Evolutionary conservation across 177 flowering plant genomes (phyloP).

Genomic region (Vitis hybrid): DNA sequence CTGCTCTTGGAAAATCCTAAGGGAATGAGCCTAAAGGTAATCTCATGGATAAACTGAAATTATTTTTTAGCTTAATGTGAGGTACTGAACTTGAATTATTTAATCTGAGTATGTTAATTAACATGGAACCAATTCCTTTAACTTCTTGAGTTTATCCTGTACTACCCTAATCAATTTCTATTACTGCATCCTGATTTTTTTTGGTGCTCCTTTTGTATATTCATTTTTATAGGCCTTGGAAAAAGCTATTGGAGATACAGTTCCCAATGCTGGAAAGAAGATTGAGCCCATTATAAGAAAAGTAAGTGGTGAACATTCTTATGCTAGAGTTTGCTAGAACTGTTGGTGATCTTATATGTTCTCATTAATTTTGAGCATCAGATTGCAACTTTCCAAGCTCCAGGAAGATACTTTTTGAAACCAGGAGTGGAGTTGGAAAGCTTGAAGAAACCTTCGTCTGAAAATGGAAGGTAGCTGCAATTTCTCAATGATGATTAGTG

Average conservation of each 20-base stretch:
- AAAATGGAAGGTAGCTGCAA: slow-evolving; percentile 67
- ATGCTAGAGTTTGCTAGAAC: slow-evolving; percentile 11
- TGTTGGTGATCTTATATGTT: slow-evolving; percentile 17
- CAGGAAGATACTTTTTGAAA: slow-evolving; percentile 78
- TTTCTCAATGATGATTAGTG: neutral
- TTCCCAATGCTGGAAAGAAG: slow-evolving; percentile 58
- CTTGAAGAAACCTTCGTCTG: slow-evolving; percentile 57
- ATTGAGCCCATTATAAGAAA: slow-evolving; percentile 71
- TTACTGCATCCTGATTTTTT: neutral
- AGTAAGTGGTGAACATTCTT: slow-evolving; percentile 39
- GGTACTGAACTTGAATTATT: neutral
- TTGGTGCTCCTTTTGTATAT: neutral
- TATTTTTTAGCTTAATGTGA: neutral
- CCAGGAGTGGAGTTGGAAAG: slow-evolving; percentile 62
- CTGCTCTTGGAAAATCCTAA: slow-evolving; percentile 67
- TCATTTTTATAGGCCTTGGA: slow-evolving; percentile 59
- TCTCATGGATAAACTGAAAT: neutral
- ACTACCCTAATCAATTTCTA: neutral
- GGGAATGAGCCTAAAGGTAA: slow-evolving; percentile 89
- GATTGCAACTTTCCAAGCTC: slow-evolving; percentile 86
- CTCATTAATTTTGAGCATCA: slow-evolving; percentile 40
- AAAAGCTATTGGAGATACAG: slow-evolving; percentile 69
- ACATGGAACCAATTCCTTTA: neutral
- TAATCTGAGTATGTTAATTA: neutral
- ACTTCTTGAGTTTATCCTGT: neutral